phyloP scores from a whole-genome alignment of 805 yeast genomes.

The Candida pseudofarinosa region DNA sequence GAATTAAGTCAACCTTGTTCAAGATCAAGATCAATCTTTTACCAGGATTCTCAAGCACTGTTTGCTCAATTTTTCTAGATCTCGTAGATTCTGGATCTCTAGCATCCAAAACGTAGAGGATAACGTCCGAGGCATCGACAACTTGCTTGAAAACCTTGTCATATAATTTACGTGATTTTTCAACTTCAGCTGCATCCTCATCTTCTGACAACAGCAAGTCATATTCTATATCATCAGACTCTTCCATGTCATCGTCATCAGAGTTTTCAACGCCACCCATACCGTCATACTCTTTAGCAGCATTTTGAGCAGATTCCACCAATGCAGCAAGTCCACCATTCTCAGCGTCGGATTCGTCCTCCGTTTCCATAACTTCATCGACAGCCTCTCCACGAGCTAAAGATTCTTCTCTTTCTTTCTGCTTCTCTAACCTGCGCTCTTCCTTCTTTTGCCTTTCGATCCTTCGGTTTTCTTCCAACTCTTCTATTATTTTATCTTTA shows the following conservation, averaged over 20 bases:
- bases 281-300: constrained; percentile 74
- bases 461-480: constrained; percentile 62
- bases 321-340: constrained; percentile 68
- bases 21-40: constrained; percentile 82
- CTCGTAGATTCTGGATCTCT: constrained; percentile 96
- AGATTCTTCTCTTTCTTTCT: constrained; percentile 43
- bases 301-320: constrained; percentile 83
- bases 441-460: constrained; percentile 52
- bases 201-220: constrained; percentile 37
- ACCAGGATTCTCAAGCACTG: constrained; percentile 72
- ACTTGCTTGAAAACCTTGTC: constrained; percentile 93
- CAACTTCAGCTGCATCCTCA: constrained; percentile 47
- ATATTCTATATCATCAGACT: constrained; percentile 38
- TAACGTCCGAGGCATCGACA: constrained; percentile 87
- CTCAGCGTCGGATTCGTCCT: constrained; percentile 33
- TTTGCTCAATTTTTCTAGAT: constrained; percentile 86
- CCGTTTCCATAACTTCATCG: constrained; percentile 21
- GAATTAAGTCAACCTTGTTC: constrained; percentile 91
- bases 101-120: constrained; percentile 92
- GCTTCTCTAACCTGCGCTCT: constrained; percentile 44
- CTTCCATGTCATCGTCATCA: constrained; percentile 29
- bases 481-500: constrained; percentile 74
- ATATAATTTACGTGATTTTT: constrained; percentile 82
- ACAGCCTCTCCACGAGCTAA: constrained; percentile 34
- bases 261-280: constrained; percentile 25